Evolutionary conservation across 2,329 filamentous ascomycete species (phyloP), one percentile per base, ranked within the genome.

Genomic region (Epichloe sp.): DNA sequence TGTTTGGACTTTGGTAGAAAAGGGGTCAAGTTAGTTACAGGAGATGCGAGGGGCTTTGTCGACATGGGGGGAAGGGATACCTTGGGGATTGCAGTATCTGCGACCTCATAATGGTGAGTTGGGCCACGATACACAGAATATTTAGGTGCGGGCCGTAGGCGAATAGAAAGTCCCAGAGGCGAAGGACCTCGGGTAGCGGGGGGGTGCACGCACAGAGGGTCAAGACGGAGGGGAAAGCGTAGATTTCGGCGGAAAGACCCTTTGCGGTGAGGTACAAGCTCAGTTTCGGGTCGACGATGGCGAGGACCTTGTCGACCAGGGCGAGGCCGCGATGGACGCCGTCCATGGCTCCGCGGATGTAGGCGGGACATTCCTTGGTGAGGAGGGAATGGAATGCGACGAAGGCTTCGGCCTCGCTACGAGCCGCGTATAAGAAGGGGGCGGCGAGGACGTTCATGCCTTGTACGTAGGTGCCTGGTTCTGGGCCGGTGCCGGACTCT

Each of bases 381-480:
- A 98, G 81, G 56, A 96, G 85, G 43, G 82, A 83, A 64, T 95
- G 83, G 61, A 98, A 96, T 2, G 89, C 85, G 5, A 88, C 84
- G 60, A 95, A 98, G 2, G 93, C 93, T 69, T 98, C 90, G 6
- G 90, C 85, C 70, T 98, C 93, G 65, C 88, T 95, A 52, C 89
- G 83, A 1, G 93, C 90, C 5, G 88, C 89, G 65, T 98, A 98
- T 44, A 98, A 75, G 63, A 98, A 96, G 0, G 93, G 93, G 1
- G 93, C 93, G 10, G 90, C 91, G 15, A 98, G 79, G 41, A 98
- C 93, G 64, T 98, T 98, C 91, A 98, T 97, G 58, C 93, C 93
- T 68, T 98, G 93, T 2, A 98, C 91, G 61, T 98, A 98, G 41
- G 87, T 90, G 35, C 89, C 88, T 11, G 87, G 79, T 59, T 88